A percentile compares a stretch with the other conserved stretches of the same genome.
These are phyloP conservation scores for Voacanga thouarsii DNA, from an alignment of 257 asterid genomes.

Conservation along the genomic window DNA sequence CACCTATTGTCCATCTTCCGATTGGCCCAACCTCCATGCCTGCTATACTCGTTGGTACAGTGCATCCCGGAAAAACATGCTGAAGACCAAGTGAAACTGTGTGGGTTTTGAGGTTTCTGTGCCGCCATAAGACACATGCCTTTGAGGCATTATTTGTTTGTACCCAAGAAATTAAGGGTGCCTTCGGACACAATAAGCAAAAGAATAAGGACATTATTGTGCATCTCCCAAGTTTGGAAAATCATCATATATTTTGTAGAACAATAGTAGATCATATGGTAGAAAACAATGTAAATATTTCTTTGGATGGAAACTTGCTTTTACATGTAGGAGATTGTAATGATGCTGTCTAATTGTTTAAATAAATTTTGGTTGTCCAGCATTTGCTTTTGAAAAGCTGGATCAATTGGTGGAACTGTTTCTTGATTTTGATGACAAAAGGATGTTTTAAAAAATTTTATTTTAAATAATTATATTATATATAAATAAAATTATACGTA, in stretches of 20 bases:
- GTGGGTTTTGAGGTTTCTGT: not conserved
- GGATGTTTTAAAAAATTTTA: too few species aligned
- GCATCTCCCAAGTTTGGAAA: not conserved
- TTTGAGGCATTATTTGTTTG: not conserved
- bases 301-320: not conserved
- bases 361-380: not conserved
- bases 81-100: not conserved
- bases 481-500: too few species aligned
- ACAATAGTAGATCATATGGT: not conserved
- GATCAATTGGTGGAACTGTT: too few species aligned
- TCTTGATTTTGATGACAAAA: too few species aligned
- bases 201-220: not conserved
- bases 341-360: not conserved
- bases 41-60: constrained; percentile 69
- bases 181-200: not conserved
- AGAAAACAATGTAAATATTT: not conserved
- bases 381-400: too few species aligned
- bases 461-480: too few species aligned
- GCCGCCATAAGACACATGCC: too few species aligned
- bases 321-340: not conserved
- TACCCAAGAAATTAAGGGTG: not conserved
- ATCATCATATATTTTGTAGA: not conserved
- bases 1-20: constrained; percentile 73
- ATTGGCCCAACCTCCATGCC: constrained; percentile 85
- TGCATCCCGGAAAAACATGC: constrained; percentile 51